Evolutionary conservation across 1,139 yeast species (phyloP), one percentile per base, ranked within the genome.

Genomic region (Debaryomycetaceae sp.): DNA sequence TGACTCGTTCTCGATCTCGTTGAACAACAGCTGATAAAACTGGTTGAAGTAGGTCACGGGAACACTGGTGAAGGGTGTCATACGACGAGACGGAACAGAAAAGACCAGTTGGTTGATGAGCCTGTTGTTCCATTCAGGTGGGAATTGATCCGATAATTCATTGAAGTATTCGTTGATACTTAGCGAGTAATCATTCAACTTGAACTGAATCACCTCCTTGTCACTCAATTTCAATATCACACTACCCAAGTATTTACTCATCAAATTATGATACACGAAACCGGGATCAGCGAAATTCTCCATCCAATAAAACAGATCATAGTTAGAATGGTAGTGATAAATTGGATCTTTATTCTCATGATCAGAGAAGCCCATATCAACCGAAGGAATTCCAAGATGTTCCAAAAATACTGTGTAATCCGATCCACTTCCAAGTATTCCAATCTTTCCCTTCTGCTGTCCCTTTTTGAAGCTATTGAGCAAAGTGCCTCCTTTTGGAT

Each of bases 301-400:
- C 81, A 83, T 81, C 90, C 89, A 84, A 52, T 80, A 68, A 58
- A 66, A 79, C 4, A 87, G 83, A 57, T 83, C 89, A 55, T 81
- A 83, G 58, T 81, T 80, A 36, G 87, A 81, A 58, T 83, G 88
- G 59, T 83, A 83, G 48, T 82, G 88, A 58, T 83, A 83, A 4
- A 83, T 78, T 0, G 84, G 68, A 42, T 80, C 78, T 8, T 51
- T 53, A n/a, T 52, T 50, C 7, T 6, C 9, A 24, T 34, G 9
- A 11, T 14, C 13, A 6, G 38, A 38, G 55, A 82, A 84, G 0
- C 84, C 85, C 44, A 82, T 48, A 57, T 83, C 86, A 27, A 76
- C 59, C 1, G 87, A 79, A 1, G 89, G 82, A 39, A 84, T 76
- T 23, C 88, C 90, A 47, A 83, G 61, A 57, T 78, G 85, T 52